Evolutionary conservation across 345 rosid species (phyloP).

Genomic region (Aquilaria malaccensis): DNA sequence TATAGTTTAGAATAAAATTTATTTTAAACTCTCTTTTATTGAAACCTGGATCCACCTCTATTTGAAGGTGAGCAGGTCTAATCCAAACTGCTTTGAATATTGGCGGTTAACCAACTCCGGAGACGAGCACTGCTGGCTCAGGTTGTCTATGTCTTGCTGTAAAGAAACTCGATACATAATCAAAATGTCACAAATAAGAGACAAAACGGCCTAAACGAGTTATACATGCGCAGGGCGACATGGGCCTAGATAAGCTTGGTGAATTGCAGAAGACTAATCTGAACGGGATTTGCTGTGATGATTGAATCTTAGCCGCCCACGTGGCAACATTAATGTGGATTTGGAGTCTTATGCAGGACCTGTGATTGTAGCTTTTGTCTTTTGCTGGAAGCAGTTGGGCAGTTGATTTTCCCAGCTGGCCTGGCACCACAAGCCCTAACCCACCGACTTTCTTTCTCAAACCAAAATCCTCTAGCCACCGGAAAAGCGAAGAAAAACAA

Average conservation of each 20-base stretch:
- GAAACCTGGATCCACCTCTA: no score
- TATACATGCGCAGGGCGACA: constrained; percentile 12
- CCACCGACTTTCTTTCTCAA: constrained; percentile 15
- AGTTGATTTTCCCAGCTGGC: constrained; percentile 29
- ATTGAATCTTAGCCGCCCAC: constrained; percentile 27
- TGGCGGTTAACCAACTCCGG: not conserved
- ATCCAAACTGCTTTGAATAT: no score
- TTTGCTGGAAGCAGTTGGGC: constrained; percentile 34
- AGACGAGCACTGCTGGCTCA: not conserved
- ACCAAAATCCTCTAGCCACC: no score
- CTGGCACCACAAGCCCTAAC: not conserved
- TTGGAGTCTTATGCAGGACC: constrained; percentile 16
- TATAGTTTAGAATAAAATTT: no score
- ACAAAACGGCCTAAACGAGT: not conserved
- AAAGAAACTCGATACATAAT: not conserved
- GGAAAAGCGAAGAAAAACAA: no score
- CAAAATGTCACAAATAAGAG: not conserved
- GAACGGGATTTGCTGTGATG: constrained; percentile 13
- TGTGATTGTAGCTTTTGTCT: constrained; percentile 10
- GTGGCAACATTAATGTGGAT: constrained; percentile 22
- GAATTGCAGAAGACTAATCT: not conserved
- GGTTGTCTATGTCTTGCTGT: not conserved
- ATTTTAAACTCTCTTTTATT: no score
- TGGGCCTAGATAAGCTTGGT: not conserved
- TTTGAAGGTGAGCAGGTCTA: no score